A percentile compares a stretch with the other conserved stretches of the same genome.
Evolutionary conservation across 495 filamentous ascomycete species (phyloP).

Genomic region (Cetradonia linearis): DNA sequence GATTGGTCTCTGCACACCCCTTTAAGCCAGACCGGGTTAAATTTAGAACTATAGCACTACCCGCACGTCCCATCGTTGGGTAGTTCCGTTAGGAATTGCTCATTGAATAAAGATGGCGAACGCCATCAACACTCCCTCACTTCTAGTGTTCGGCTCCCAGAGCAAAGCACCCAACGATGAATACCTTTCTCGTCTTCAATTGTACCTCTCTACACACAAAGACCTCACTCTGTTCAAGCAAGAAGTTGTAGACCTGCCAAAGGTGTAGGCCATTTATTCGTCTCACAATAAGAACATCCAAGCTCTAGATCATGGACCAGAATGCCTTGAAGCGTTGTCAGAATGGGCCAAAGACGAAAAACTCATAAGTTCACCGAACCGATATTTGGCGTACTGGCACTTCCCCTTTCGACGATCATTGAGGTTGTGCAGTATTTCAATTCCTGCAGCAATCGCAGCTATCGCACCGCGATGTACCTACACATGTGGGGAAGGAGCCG

Average conservation of each 20-base stretch:
- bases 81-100: neutral
- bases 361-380: conserved; percentile 4
- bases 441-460: conserved; percentile 20
- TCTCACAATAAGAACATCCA: neutral
- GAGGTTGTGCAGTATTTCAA: conserved; percentile 30
- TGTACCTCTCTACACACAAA: neutral
- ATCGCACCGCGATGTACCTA: conserved; percentile 2
- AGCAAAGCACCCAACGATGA: conserved; percentile 4
- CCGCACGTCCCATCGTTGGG: neutral
- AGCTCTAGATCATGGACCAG: neutral
- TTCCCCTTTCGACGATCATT: conserved; percentile 25
- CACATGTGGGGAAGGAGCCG: conserved; percentile 9
- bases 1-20: neutral
- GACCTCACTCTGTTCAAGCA: conserved; percentile 4
- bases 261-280: neutral
- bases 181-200: neutral
- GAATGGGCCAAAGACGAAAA: neutral
- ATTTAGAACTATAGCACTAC: too few species aligned
- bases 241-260: neutral
- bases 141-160: neutral
- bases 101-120: neutral
- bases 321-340: neutral
- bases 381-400: conserved; percentile 25
- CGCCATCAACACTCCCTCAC: neutral
- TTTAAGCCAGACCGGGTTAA: too few species aligned